Percentiles rank a stretch among this genome's conserved stretches.
phyloP scores from a whole-genome alignment of 495 filamentous ascomycete species.

The Penicillium canariense region DNA sequence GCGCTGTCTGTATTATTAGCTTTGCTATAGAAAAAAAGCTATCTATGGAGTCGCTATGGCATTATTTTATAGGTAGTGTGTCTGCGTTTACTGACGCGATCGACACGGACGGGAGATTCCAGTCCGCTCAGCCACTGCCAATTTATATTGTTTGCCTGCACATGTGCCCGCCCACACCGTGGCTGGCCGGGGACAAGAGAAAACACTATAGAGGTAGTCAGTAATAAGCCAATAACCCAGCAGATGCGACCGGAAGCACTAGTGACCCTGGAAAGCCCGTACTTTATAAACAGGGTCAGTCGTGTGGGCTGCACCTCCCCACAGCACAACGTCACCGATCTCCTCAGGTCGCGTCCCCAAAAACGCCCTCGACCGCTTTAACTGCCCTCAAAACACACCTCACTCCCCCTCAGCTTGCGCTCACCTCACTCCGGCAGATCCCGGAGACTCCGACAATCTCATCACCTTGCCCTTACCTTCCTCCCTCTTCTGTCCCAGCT shows the following conservation, averaged over 20 bases:
- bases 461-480: background rate
- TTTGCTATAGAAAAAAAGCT: background rate
- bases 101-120: background rate
- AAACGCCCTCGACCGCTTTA: constrained; percentile 27
- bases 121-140: background rate
- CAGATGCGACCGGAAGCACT: too few species aligned
- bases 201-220: background rate
- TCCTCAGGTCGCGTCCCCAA: constrained; percentile 23
- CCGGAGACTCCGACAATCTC: background rate
- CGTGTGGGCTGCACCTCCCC: constrained; percentile 10
- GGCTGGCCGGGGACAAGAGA: background rate
- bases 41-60: too few species aligned
- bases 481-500: constrained; percentile 3
- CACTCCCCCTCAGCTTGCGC: background rate
- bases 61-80: too few species aligned
- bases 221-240: background rate
- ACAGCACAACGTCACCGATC: constrained; percentile 31
- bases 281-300: background rate
- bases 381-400: background rate
- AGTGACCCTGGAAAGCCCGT: too few species aligned
- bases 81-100: background rate
- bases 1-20: constrained; percentile 1
- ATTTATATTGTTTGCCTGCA: constrained; percentile 4
- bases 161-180: background rate
- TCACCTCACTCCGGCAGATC: background rate